A percentile compares a stretch with the other conserved stretches of the same genome.
Evolutionary conservation across 1,139 yeast species (phyloP).

Genomic region (Diutina mesorugosa): DNA sequence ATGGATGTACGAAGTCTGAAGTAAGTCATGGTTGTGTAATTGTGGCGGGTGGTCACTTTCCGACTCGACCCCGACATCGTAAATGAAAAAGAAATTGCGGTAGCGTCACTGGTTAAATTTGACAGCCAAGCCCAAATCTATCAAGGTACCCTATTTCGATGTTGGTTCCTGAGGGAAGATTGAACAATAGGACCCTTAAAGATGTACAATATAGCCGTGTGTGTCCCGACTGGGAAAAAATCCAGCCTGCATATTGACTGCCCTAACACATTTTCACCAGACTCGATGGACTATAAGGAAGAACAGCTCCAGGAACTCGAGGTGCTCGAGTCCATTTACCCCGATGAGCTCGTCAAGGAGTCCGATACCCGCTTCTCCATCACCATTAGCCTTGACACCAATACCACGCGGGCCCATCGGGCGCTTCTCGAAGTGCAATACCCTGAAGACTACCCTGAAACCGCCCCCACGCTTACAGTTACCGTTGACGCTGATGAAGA

Average conservation of each 20-base stretch:
- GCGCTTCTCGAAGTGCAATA: constrained; percentile 47
- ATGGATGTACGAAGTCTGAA: too few relatives aligned
- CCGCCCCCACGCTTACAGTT: constrained; percentile 41
- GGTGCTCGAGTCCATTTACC: constrained; percentile 80
- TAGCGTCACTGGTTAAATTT: too few relatives aligned
- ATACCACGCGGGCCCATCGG: constrained; percentile 37
- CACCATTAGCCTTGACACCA: constrained; percentile 43
- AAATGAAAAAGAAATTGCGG: too few relatives aligned
- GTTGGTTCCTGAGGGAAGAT: too few relatives aligned
- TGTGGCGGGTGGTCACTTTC: too few relatives aligned
- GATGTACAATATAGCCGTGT: too few relatives aligned
- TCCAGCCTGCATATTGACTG: not conserved
- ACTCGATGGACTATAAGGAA: constrained; percentile 51
- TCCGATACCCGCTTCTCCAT: constrained; percentile 35
- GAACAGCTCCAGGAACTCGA: constrained; percentile 75
- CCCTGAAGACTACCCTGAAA: constrained; percentile 63
- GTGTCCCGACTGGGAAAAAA: not conserved
- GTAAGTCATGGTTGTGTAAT: too few relatives aligned
- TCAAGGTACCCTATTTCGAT: too few relatives aligned
- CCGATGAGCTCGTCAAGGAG: constrained; percentile 57
- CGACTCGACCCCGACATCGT: too few relatives aligned
- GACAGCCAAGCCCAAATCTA: too few relatives aligned
- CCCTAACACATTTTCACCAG: not conserved
- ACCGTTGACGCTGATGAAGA: constrained; percentile 19
- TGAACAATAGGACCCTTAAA: too few relatives aligned